phyloP scores from a whole-genome alignment of 163 green algal species.

The Smithsoniella earleae region DNA sequence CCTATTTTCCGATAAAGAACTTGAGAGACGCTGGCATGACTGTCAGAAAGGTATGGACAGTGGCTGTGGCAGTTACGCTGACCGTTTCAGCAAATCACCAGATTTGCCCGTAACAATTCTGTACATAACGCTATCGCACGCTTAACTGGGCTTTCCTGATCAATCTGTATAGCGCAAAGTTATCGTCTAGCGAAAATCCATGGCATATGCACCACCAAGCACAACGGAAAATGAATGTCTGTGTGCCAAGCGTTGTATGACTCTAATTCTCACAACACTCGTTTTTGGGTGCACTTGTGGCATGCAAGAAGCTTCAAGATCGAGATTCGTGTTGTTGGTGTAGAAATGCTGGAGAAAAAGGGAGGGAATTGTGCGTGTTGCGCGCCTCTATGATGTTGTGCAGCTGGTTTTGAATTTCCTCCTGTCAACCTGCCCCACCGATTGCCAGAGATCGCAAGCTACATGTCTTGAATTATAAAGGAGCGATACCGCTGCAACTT shows the following conservation, averaged over 20 bases:
- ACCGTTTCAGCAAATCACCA: constrained; percentile 88
- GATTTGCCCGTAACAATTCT: constrained; percentile 83
- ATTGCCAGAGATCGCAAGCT: constrained; percentile 57
- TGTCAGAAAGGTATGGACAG: constrained; percentile 54
- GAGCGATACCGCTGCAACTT: constrained; percentile 52
- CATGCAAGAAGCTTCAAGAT: too few species aligned
- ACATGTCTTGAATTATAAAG: constrained; percentile 76
- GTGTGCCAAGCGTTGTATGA: neutral
- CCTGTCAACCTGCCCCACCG: constrained; percentile 81
- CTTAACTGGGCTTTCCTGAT: constrained; percentile 80
- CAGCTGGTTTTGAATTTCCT: constrained; percentile 74
- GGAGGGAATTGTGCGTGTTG: neutral
- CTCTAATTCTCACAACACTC: too few species aligned
- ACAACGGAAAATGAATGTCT: too few species aligned
- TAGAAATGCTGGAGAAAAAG: neutral
- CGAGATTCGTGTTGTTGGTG: neutral
- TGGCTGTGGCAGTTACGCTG: constrained; percentile 82
- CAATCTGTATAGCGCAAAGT: constrained; percentile 43
- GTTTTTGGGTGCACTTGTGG: too few species aligned
- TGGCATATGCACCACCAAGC: too few species aligned
- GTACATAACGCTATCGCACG: constrained; percentile 80
- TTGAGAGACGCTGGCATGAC: constrained; percentile 83
- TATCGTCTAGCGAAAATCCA: too few species aligned
- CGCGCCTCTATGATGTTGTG: constrained; percentile 45
- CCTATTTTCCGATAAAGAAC: constrained; percentile 97